A percentile compares a stretch with the other conserved stretches of the same genome.
These are phyloP conservation scores for Macaranga tanarius DNA, from an alignment of 441 rosid species.

Conservation along the genomic window DNA sequence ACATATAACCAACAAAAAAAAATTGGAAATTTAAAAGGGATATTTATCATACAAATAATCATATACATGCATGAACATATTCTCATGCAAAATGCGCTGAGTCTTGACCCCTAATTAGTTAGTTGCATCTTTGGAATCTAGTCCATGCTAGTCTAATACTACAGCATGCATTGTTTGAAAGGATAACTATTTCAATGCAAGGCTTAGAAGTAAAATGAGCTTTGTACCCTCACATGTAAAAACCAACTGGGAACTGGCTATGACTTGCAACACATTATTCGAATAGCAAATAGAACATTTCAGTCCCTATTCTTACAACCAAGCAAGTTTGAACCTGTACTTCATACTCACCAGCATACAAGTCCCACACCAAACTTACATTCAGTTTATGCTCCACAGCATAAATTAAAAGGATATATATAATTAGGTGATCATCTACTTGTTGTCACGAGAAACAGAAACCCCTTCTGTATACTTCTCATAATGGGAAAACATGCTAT, in stretches of 20 bases:
- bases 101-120: background rate
- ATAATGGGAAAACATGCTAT: background rate
- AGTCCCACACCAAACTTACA: background rate
- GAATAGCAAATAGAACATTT: background rate
- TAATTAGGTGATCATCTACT: background rate
- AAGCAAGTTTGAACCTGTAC: background rate
- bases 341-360: background rate
- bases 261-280: background rate
- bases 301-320: too few relatives aligned
- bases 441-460: too few relatives aligned
- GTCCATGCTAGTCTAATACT: background rate
- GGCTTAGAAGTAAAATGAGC: background rate
- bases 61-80: background rate
- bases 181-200: background rate
- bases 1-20: background rate
- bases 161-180: background rate
- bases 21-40: background rate
- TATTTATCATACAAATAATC: background rate
- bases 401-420: background rate
- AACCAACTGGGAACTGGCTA: background rate
- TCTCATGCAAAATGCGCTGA: too few relatives aligned
- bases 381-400: background rate
- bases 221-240: too few relatives aligned
- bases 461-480: too few relatives aligned
- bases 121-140: background rate